Conservation (phyloP, 371 early-diverging fungal species). For the Mucor sp. region DNA sequence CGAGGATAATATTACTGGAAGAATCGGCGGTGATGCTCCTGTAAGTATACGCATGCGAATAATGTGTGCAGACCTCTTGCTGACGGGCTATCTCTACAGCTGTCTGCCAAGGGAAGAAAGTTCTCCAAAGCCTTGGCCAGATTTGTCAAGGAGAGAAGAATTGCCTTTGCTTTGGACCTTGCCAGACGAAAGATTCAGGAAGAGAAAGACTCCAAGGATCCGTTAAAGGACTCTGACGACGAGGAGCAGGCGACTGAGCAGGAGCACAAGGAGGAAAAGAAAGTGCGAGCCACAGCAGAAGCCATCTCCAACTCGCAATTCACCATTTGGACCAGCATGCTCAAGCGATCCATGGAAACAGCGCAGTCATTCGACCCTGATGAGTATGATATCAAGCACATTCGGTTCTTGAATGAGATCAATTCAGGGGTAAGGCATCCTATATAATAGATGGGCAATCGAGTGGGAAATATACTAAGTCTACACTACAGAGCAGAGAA, state of each 20-base stretch:
- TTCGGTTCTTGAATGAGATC: slow-evolving; percentile 81
- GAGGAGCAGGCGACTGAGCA: slow-evolving; percentile 7
- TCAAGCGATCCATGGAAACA: slow-evolving; percentile 73
- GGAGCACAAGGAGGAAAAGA: slow-evolving; percentile 7
- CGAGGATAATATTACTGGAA: slow-evolving; percentile 55
- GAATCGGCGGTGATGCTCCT: slow-evolving; percentile 80
- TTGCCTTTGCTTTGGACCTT: slow-evolving; percentile 41
- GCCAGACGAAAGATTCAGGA: slow-evolving; percentile 33
- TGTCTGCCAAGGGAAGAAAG: slow-evolving; percentile 60
- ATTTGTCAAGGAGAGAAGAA: slow-evolving; percentile 59
- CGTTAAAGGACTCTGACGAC: slow-evolving; percentile 35
- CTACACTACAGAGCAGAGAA: slow-evolving; percentile 35
- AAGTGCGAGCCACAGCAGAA: slow-evolving; percentile 29
- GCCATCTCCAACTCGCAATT: slow-evolving; percentile 44
- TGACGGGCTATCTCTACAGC: slow-evolving; percentile 16
- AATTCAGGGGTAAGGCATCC: slow-evolving; percentile 87
- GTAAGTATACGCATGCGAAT: no score
- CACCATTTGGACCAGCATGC: slow-evolving; percentile 79
- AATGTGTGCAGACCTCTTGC: background rate
- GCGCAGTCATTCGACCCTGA: slow-evolving; percentile 71
- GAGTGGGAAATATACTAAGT: background rate
- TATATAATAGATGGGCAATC: background rate
- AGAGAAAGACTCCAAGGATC: slow-evolving; percentile 31
- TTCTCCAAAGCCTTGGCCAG: slow-evolving; percentile 68
- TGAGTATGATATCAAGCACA: slow-evolving; percentile 71